Base-by-base conservation (phyloP, 768 basidiomycete genomes). In the Calocybe cyanea region DNA sequence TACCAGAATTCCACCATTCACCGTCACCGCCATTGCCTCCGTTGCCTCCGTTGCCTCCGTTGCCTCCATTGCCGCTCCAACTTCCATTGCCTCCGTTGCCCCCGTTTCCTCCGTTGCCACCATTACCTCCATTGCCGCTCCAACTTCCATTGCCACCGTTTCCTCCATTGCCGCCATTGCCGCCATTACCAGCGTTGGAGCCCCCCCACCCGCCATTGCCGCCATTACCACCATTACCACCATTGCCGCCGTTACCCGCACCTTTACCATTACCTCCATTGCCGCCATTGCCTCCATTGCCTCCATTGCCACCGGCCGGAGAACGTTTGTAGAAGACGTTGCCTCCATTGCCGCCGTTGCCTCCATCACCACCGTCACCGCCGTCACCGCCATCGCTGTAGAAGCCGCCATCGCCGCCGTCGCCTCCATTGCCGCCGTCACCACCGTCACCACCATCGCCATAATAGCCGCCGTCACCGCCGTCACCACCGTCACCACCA, bases 141-240 rank as follows among this genome's bases (percentile, higher is more conserved):
- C 18, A 7, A 17, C 41, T n/a, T 13, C 41, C 25, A n/a, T 42
- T 17, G 11, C 41, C 19, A 15, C 32, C 31, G 21, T 35, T 28
- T 24, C 19, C 33, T 15, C 43, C 43, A 24, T 36, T 24, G 11
- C 48, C 43, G 19, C 47, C 47, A 48, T 28, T 6, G 11, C 25
- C 39, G 0, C 46, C 46, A 24, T 42, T 36, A 1, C 41, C 47
- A 14, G 9, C 31, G n/a, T 8, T 9, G n/a, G 31, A 32, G n/a
- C 31, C 31, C 9, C 31, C 31, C 31, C 8, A 32, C 31, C 31
- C 31, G 31, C 41, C 47, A 15, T 31, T n/a, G 17, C 41, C 24
- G n/a, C 41, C 25, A 28, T 42, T 17, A 31, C 41, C 19, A 15
- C 43, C 43, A 34, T 44, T 36, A n/a, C 32, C 43, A 21, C 43